Base-by-base conservation (phyloP, 2,329 filamentous ascomycete species). In the Alternaria atra region DNA sequence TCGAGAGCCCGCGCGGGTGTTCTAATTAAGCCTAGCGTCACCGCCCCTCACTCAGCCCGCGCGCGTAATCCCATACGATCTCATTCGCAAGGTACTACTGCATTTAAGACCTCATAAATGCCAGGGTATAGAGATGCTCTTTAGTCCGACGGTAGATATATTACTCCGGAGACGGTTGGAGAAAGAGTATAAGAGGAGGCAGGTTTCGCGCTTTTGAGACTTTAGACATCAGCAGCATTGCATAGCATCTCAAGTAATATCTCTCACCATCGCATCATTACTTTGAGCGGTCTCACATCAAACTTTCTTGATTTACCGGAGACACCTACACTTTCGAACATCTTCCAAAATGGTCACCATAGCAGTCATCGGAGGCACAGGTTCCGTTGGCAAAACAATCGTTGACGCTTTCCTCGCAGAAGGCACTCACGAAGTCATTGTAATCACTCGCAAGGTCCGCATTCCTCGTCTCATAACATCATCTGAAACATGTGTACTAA, bases 361-460 rank as follows among this genome's bases (percentile, higher is more conserved):
- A 39, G 83, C 81, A 51, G 78, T 85, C 15, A 80, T 81, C 5
- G 83, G 83, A 50, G 83, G 83, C 13, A 81, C 79, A 1, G 82
- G 83, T 25, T 74, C 73, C n/a, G 71, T 85, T 2, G 83, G 83
- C 12, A 78, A 77, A 17, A 79, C 82, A 2, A 75, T 86, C 30
- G 80, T 85, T 20, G 82, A 85, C 17, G 79, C 74, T 23, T 63
- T 85, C 15, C 64, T 64, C 8, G 74, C 67, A 25, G 70, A 63
- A 17, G 74, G 55, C 44, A 77, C 79, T 42, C 76, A 81, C 55
- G 59, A 81, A 10, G 73, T 84, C 10, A 70, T 81, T 44, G 73
- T 84, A 4, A 64, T 85, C 4, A 73, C 79, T 25, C 78, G 83
- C 35, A n/a, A 37, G 15, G 35, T 37, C 4, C 35, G 15, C n/a